Percentiles rank a stretch among this genome's conserved stretches.
These are phyloP conservation scores for Oxyria digyna DNA, from an alignment of 148 eudicot genomes.

Conservation along the genomic window DNA sequence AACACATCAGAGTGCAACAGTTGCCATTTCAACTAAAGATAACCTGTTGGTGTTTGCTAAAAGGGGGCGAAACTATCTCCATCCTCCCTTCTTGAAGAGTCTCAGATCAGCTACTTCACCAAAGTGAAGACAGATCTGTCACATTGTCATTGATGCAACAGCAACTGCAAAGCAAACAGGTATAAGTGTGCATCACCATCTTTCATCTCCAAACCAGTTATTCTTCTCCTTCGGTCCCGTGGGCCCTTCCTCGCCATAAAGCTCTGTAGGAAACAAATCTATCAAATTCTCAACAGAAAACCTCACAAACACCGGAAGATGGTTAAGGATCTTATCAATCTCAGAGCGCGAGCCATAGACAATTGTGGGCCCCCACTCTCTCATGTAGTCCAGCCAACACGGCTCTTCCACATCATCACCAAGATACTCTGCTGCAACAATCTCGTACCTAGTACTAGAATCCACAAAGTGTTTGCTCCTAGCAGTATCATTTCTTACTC, in stretches of 20 bases:
- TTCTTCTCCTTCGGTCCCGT: conserved; percentile 98
- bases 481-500: conserved; percentile 64
- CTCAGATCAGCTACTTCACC: background rate
- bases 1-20: background rate
- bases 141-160: too few species aligned
- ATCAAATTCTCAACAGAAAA: conserved; percentile 56
- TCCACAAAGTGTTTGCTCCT: conserved; percentile 56
- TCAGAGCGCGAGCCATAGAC: conserved; percentile 55
- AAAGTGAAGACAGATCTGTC: too few species aligned
- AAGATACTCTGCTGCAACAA: conserved; percentile 79
- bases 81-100: background rate
- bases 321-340: conserved; percentile 59
- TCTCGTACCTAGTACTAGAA: conserved; percentile 52
- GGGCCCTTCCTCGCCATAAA: conserved; percentile 91
- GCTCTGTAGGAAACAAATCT: conserved; percentile 76
- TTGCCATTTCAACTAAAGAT: background rate
- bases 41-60: background rate
- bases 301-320: conserved; percentile 54
- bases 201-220: conserved; percentile 86
- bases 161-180: too few species aligned
- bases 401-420: conserved; percentile 51
- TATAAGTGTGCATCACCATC: conserved; percentile 24
- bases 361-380: conserved; percentile 93
- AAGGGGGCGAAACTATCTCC: background rate
- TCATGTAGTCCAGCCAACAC: conserved; percentile 82